These are phyloP conservation scores for Sporisorium scitamineum DNA, from an alignment of 1,284 basidiomycete genomes.

Conservation along the genomic window DNA sequence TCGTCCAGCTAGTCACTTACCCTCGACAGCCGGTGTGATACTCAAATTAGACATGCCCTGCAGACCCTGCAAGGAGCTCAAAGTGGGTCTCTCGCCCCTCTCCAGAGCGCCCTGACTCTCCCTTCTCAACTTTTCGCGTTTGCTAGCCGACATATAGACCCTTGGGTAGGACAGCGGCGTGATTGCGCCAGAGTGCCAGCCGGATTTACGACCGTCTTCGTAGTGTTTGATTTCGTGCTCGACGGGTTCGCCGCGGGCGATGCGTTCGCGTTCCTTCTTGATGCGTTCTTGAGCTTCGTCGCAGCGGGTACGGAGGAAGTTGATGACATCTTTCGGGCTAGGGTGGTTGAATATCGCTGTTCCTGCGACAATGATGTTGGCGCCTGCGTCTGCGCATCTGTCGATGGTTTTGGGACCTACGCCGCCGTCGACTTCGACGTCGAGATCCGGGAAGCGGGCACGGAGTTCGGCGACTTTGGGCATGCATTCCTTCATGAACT, in stretches of 20 bases:
- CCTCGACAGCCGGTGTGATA: constrained; percentile 44
- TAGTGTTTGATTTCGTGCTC: constrained; percentile 53
- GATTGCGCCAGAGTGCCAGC: constrained; percentile 38
- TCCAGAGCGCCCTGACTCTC: constrained; percentile 49
- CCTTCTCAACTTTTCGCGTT: constrained; percentile 47
- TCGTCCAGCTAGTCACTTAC: constrained; percentile 30
- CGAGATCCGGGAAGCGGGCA: constrained; percentile 82
- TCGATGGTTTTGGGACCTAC: constrained; percentile 91
- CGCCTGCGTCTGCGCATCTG: constrained; percentile 82
- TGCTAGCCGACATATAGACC: constrained; percentile 50
- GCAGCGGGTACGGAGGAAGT: constrained; percentile 57
- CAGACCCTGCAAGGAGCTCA: constrained; percentile 30
- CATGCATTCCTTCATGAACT: constrained; percentile 93
- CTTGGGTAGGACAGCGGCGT: constrained; percentile 54
- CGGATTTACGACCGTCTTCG: constrained; percentile 44
- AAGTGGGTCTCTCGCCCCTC: constrained; percentile 33
- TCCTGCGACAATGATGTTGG: constrained; percentile 98
- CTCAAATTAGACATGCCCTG: constrained; percentile 36
- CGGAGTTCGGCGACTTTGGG: constrained; percentile 91
- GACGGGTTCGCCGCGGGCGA: constrained; percentile 53
- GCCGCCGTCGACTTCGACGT: constrained; percentile 98
- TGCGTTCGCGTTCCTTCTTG: constrained; percentile 60
- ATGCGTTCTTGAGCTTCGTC: constrained; percentile 67
- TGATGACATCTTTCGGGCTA: constrained; percentile 75
- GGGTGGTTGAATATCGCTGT: constrained; percentile 91